These are phyloP conservation scores for Periglandula ipomoeae DNA, from an alignment of 2,329 filamentous ascomycete species.

Conservation along the genomic window DNA sequence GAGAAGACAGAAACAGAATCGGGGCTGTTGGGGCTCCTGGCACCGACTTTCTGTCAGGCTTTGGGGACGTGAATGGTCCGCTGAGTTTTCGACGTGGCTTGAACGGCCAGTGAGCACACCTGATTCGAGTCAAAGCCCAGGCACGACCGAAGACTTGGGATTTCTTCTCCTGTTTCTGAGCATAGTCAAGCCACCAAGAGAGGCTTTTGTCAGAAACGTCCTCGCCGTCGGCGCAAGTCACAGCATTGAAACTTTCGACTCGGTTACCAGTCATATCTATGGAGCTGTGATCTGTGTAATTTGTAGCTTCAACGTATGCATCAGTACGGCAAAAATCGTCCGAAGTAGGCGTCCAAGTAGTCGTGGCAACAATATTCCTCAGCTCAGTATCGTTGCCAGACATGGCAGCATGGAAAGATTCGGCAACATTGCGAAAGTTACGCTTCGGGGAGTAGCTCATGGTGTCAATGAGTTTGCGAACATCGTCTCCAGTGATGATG, in stretches of 20 bases:
- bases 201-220: conserved; percentile 11
- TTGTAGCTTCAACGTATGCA: conserved; percentile 12
- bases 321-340: conserved; percentile 7
- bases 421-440: conserved; percentile 8
- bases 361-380: background rate
- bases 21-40: conserved; percentile 27
- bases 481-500: conserved; percentile 21
- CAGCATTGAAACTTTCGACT: background rate
- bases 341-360: conserved; percentile 8
- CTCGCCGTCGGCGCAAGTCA: conserved; percentile 26
- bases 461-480: conserved; percentile 17
- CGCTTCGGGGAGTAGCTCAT: conserved; percentile 21
- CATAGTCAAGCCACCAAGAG: conserved; percentile 15
- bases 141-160: conserved; percentile 21
- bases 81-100: conserved; percentile 28
- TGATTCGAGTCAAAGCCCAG: conserved; percentile 25
- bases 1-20: conserved; percentile 32
- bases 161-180: conserved; percentile 15
- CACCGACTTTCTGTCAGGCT: conserved; percentile 11
- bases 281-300: background rate
- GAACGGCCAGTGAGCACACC: conserved; percentile 27
- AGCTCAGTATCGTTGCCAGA: conserved; percentile 7
- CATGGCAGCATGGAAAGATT: conserved; percentile 11
- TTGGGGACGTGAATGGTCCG: conserved; percentile 19
- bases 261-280: background rate